Base-by-base conservation (phyloP, 345 rosid genomes). In the Salix arbutifolia region DNA sequence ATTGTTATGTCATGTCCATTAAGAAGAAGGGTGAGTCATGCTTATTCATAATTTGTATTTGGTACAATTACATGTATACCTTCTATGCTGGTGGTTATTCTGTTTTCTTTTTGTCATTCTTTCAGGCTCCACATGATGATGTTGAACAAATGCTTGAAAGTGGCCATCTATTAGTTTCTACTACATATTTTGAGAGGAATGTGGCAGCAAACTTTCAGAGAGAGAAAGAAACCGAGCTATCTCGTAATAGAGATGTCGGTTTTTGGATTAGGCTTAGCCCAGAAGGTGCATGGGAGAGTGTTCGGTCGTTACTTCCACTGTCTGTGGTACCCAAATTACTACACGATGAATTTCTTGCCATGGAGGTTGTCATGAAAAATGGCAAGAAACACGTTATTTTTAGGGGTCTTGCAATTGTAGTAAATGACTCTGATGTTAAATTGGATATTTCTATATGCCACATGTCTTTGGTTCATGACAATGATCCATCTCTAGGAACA, bases 371-470 rank as follows among this genome's bases (percentile, higher is more conserved):
- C 67, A 84, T 93, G 91, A 92, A 89, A 88, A 88, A 92, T 88
- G 97, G 99, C 76, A 92, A 90, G 93, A 96, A 93, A 84, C 97
- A 93, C 76, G 96, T 85, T 72, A 83, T 89, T 85, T 92, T 96
- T 80, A 91, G 99, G 88, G 84, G 96, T 77, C 92, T 96, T 80
- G 96, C 91, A 23, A 86, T 94, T 5, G 91, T 90, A 73, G 81
- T 87, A 73, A 96, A 96, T 88, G 99, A 93, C 84, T 88, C 94
- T 65, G 94, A 93, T 83, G 78, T 91, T 83, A 90, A 83, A 84
- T 71, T 96, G 85, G 97, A 92, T 79, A 79, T 96, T 82, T 89
- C 86, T 30, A 53, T 90, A 65, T 82, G 88, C 76, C 83, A 86
- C 52, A 65, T 62, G n/a, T 78, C 88, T 77, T 78, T 67, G 65